A percentile compares a stretch with the other conserved stretches of the same genome.
Conservation (phyloP, 148 eudicot genomes). For the Spergularia bocconei region DNA sequence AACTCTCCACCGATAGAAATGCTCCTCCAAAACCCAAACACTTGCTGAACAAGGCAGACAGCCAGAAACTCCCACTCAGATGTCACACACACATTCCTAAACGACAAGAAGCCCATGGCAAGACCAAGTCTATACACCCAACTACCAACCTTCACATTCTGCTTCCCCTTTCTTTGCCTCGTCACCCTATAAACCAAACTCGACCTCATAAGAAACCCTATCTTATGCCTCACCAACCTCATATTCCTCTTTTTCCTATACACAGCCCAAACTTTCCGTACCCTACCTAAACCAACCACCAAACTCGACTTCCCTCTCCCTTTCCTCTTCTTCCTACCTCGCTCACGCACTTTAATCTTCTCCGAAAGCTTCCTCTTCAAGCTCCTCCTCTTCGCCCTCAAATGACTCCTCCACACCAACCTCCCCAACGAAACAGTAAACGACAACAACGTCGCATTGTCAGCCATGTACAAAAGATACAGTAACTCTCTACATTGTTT, state of each 20-base stretch:
- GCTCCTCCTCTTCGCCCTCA: slow-evolving; percentile 28
- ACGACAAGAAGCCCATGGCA: slow-evolving; percentile 36
- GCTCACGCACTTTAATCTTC: slow-evolving; percentile 21
- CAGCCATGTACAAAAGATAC: slow-evolving; percentile 37
- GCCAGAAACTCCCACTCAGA: slow-evolving; percentile 38
- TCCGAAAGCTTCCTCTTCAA: slow-evolving; percentile 16
- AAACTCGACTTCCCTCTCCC: slow-evolving; percentile 10
- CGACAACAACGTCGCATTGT: slow-evolving; percentile 34
- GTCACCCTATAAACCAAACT: slow-evolving; percentile 2
- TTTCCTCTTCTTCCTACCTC: slow-evolving; percentile 15
- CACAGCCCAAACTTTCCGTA: slow-evolving; percentile 14
- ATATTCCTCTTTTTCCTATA: slow-evolving; percentile 1
- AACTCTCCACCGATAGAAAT: slow-evolving; percentile 36
- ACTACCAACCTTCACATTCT: slow-evolving; percentile 31
- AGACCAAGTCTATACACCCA: slow-evolving; percentile 38
- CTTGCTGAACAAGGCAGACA: slow-evolving; percentile 36
- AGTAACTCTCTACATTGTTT: slow-evolving; percentile 38
- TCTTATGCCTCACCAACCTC: slow-evolving; percentile 4
- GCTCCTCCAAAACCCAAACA: slow-evolving; percentile 42
- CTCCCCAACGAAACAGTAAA: slow-evolving; percentile 31
- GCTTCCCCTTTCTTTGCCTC: slow-evolving; percentile 15
- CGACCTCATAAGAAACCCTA: slow-evolving; percentile 28
- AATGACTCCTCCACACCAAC: slow-evolving; percentile 29
- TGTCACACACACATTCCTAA: slow-evolving; percentile 35
- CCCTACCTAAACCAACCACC: slow-evolving; percentile 14